Percentiles rank a stretch among this genome's conserved stretches.
These are phyloP conservation scores for Rhizopogon salebrosus DNA, from an alignment of 768 basidiomycete species.

Conservation along the genomic window DNA sequence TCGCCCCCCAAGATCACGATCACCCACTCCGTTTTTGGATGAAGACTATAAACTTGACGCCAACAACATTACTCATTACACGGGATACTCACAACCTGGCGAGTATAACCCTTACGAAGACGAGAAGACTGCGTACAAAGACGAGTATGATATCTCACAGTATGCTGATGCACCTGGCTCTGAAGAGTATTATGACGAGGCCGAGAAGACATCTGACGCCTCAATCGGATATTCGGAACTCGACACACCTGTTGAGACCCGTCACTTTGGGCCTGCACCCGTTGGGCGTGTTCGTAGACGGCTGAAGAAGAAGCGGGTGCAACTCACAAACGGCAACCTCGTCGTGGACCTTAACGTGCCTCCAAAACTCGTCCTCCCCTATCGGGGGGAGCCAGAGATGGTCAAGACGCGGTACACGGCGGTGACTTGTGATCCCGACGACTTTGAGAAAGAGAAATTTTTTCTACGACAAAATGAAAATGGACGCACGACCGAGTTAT, in stretches of 20 bases:
- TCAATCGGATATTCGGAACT: slow-evolving; percentile 32
- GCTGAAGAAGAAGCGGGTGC: slow-evolving; percentile 77
- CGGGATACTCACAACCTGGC: slow-evolving; percentile 29
- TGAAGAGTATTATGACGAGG: slow-evolving; percentile 14
- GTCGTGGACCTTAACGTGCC: slow-evolving; percentile 84
- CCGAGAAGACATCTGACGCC: slow-evolving; percentile 21
- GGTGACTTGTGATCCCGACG: slow-evolving; percentile 91
- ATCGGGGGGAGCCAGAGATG: slow-evolving; percentile 68
- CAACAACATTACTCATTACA: slow-evolving; percentile 53
- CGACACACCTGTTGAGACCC: slow-evolving; percentile 57
- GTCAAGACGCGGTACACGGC: slow-evolving; percentile 77
- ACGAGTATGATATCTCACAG: slow-evolving; percentile 28
- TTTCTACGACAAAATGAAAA: slow-evolving; percentile 79
- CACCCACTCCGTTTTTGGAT: slow-evolving; percentile 73
- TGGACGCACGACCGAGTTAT: slow-evolving; percentile 80
- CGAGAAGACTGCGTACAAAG: slow-evolving; percentile 19
- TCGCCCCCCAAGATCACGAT: slow-evolving; percentile 59
- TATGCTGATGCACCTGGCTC: slow-evolving; percentile 20
- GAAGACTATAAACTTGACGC: slow-evolving; percentile 63
- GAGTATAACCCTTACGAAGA: slow-evolving; percentile 9
- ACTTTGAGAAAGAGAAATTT: slow-evolving; percentile 80
- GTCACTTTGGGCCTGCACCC: slow-evolving; percentile 87
- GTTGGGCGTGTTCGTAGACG: slow-evolving; percentile 71
- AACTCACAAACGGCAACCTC: slow-evolving; percentile 82
- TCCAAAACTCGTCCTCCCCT: slow-evolving; percentile 72